Base-by-base conservation (phyloP, 805 yeast genomes). In the Metschnikowia shivogae region DNA sequence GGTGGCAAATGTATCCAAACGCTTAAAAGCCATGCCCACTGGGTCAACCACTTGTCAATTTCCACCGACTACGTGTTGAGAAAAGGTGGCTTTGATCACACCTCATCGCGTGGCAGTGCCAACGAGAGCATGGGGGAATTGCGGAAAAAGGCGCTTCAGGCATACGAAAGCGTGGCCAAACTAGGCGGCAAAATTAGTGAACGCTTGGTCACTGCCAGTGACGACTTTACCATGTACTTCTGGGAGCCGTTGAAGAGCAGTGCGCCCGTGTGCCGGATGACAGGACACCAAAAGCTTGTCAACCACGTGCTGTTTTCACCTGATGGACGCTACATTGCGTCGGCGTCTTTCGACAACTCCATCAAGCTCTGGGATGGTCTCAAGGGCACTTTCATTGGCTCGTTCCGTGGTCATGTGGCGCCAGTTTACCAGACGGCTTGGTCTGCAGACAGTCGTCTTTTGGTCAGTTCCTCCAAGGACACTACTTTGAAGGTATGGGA, bases 401-500 rank as follows among this genome's bases (percentile, higher is more conserved):
- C 98, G 0, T 81, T 93, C 58, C 74, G 99, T 53, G 99, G 99
- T 1, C 99, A 93, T 63, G 99, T 93, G 47, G 97, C 97, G 0
- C 89, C 98, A 3, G 99, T 93, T 0, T 93, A 93, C 64, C 97
- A 92, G 67, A 89, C 96, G 4, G 88, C 98, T 0, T 93, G 99
- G 99, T 89, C 97, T 3, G 84, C 96, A 1, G 99, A 93, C 60
- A 86, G 92, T 64, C 74, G 99, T 55, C 70, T 92, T 31, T 70
- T 93, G 45, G 99, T 89, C 8, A 86, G 96, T 59, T 86, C 96
- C 64, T 89, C 97, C 11, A 92, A 92, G 62, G 98, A 92, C 64
- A 90, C 98, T 1, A 92, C 98, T 1, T 74, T 92, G 60, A 92
- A 92, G 64, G 96, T 92, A 2, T 92, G 98, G 98, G 97, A 92